These are phyloP conservation scores for Trametes versicolor DNA, from an alignment of 1,284 basidiomycete genomes.

Conservation along the genomic window DNA sequence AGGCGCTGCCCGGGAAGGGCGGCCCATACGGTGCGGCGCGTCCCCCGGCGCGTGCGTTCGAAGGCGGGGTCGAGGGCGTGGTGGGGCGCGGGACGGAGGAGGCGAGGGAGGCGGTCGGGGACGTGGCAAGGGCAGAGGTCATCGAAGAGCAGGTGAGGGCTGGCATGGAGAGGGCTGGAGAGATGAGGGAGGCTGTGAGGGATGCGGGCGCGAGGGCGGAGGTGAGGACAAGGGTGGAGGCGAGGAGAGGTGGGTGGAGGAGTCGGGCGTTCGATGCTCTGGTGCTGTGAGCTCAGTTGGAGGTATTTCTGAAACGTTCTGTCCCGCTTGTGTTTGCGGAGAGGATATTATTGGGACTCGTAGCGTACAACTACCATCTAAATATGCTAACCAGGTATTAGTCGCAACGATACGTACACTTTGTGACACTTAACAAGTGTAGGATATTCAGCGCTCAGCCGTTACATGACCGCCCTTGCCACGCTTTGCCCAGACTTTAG, in stretches of 20 bases:
- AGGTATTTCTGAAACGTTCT: neutral
- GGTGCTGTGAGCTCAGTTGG: neutral
- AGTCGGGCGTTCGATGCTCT: conserved; percentile 14
- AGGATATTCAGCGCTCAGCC: too few relatives aligned
- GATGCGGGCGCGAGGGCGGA: conserved; percentile 6
- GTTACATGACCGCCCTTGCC: too few relatives aligned
- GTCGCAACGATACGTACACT: too few relatives aligned
- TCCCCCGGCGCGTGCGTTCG: conserved; percentile 20
- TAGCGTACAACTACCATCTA: too few relatives aligned
- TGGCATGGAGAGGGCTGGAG: conserved; percentile 1
- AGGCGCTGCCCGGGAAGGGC: conserved; percentile 55
- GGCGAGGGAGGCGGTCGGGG: conserved; percentile 28
- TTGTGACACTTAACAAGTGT: too few relatives aligned
- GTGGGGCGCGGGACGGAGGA: conserved; percentile 18
- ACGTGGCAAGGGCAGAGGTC: conserved; percentile 28
- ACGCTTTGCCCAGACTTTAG: too few relatives aligned
- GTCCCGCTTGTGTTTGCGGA: neutral
- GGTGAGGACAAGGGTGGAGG: conserved; percentile 12
- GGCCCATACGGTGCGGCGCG: conserved; percentile 47
- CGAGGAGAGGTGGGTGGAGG: conserved; percentile 15
- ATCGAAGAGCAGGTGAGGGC: conserved; percentile 12
- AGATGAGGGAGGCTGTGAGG: conserved; percentile 8
- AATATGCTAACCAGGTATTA: too few relatives aligned
- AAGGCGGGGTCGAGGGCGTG: conserved; percentile 6
- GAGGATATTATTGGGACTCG: too few relatives aligned